Evolutionary conservation across 2,329 filamentous ascomycete species (phyloP), one percentile per base, ranked within the genome.

Genomic region (Celoporthe dispersa): DNA sequence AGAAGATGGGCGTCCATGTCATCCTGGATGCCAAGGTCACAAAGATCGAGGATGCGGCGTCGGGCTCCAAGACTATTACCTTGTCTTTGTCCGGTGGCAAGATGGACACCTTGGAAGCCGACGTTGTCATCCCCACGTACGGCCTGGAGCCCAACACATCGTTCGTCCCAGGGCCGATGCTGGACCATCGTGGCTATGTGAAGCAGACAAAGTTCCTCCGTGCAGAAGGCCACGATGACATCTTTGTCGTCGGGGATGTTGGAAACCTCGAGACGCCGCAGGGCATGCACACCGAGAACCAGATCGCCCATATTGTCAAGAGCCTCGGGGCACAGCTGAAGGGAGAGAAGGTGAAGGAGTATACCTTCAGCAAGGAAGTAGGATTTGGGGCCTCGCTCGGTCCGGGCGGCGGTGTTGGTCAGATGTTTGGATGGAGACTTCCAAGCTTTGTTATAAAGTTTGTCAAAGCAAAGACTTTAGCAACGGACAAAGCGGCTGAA

Each of bases 111-210:
- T 75, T 87, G 65, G 76, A 75, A 19, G 76, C 82, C 0, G 82
- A 85, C 73, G 77, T 85, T 0, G 83, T 85, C 74, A 75, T 88
- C 19, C 84, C 85, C 0, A 81, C 84, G 0, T 83, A 80, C 48
- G 86, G 86, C 59, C 70, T 81, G 4, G 65, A 75, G 0, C 80
- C 82, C 69, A 88, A 88, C 77, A 83, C 81, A 71, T 65, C 69
- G 12, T 79, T 76, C 67, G 48, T 78, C 19, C 78, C 78, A 0
- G 16, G 64, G 6, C 19, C 62, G 12, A 66, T 78, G 74, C 73
- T 78, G 25, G 77, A 78, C 73, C 57, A 37, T n/a, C 63, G 66
- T 22, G 73, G 74, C 33, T 73, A 70, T 55, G 73, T 79, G 28
- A 74, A 72, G 51, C 75, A 76, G 65, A 76, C 73, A 1, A 22